A percentile compares a stretch with the other conserved stretches of the same genome.
phyloP scores from a whole-genome alignment of 345 rosid species.

The Syzygium aqueum region DNA sequence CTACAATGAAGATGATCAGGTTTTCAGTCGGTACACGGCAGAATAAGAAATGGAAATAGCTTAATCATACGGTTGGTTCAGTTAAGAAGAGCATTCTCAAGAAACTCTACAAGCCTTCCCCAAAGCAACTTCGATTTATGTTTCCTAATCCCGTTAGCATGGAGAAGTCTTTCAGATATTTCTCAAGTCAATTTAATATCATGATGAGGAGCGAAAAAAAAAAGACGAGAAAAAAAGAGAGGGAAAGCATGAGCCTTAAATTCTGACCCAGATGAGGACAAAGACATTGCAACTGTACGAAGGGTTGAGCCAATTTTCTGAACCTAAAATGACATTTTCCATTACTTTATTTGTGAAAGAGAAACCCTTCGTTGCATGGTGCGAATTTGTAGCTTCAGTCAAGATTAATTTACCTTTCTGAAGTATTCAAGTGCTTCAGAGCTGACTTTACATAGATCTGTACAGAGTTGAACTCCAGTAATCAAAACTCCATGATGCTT shows the following conservation, averaged over 20 bases:
- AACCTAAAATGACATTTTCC: background rate
- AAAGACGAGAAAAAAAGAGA: background rate
- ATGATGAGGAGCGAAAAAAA: background rate
- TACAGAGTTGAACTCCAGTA: conserved; percentile 93
- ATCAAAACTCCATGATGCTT: conserved; percentile 98
- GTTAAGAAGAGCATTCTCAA: background rate
- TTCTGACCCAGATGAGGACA: background rate
- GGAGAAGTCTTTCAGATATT: background rate
- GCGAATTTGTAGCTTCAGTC: background rate
- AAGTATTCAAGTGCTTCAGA: conserved; percentile 79
- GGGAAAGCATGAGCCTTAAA: background rate
- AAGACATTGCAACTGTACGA: background rate
- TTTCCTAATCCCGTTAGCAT: background rate
- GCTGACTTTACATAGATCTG: conserved; percentile 83
- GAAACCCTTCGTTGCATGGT: background rate
- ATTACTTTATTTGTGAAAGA: background rate
- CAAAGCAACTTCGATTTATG: background rate
- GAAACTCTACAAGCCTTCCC: background rate
- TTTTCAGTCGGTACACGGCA: background rate
- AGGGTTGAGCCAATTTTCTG: background rate
- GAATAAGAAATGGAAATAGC: background rate
- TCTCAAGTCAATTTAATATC: background rate
- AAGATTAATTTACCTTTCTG: conserved; percentile 59
- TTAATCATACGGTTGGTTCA: background rate
- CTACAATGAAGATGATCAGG: conserved; percentile 20